Conservation (phyloP, 75 land plant species). For the Selaginella tamariscina region DNA sequence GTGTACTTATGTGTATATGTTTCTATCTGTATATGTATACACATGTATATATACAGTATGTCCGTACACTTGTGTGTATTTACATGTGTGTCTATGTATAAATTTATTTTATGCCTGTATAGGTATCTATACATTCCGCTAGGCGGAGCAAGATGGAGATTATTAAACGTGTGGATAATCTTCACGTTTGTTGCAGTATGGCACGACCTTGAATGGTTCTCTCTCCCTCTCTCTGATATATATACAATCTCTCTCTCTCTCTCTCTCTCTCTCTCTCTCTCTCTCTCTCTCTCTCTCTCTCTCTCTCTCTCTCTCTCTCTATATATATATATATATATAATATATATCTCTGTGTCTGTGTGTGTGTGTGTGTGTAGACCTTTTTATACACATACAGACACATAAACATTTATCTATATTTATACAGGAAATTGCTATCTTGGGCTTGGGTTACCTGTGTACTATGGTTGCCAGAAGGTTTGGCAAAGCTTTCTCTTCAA, state of each 20-base stretch:
- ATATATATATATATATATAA: not conserved
- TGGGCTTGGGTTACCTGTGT: conserved; percentile 99
- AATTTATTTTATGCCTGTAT: conserved; percentile 6
- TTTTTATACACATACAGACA: not conserved
- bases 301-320: too few species aligned
- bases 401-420: not conserved
- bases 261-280: conserved; percentile 3
- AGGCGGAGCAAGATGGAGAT: conserved; percentile 70
- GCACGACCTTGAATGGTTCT: conserved; percentile 93
- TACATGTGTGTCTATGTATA: not conserved
- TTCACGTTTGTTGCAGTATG: conserved; percentile 96
- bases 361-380: not conserved
- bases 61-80: not conserved
- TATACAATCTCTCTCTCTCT: too few species aligned
- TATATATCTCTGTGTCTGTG: not conserved
- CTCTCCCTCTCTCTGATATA: not conserved
- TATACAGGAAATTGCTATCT: conserved; percentile 85
- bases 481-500: conserved; percentile 41
- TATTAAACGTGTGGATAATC: conserved; percentile 75
- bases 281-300: not conserved
- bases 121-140: conserved; percentile 97
- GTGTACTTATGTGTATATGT: too few species aligned
- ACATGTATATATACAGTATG: not conserved
- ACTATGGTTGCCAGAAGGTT: conserved; percentile 71
- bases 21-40: not conserved